These are phyloP conservation scores for Myrica gale DNA, from an alignment of 306 rosid genomes.

Conservation along the genomic window DNA sequence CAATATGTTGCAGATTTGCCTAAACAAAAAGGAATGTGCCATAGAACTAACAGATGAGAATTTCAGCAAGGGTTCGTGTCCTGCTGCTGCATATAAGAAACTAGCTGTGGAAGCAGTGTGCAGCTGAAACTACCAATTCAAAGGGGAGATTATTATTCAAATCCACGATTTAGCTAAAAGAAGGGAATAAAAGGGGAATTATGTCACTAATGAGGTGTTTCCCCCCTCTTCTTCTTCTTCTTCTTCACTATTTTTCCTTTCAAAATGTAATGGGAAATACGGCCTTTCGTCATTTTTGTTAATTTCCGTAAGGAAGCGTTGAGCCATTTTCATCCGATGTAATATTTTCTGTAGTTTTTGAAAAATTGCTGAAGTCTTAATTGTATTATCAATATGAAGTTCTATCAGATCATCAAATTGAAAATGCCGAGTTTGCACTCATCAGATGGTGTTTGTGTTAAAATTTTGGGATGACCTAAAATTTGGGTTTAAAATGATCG, in stretches of 20 bases:
- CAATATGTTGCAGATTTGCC: slow-evolving; percentile 54
- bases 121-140: slow-evolving; percentile 38
- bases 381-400: no score
- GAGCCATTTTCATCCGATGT: background rate
- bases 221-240: background rate
- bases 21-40: slow-evolving; percentile 58
- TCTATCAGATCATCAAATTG: no score
- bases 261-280: slow-evolving; percentile 7
- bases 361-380: no score
- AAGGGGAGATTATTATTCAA: background rate
- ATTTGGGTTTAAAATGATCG: no score
- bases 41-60: slow-evolving; percentile 52
- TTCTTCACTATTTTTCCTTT: background rate
- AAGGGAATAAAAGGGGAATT: background rate
- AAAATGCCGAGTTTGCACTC: no score
- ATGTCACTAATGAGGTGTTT: background rate
- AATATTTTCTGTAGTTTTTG: background rate
- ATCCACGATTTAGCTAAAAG: slow-evolving; percentile 7
- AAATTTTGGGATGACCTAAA: no score
- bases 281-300: background rate
- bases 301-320: background rate
- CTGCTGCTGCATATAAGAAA: slow-evolving; percentile 44
- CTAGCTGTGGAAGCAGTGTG: slow-evolving; percentile 81
- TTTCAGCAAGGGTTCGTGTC: slow-evolving; percentile 49
- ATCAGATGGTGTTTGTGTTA: no score